Evolutionary conservation across 2,329 filamentous ascomycete genomes (phyloP).

Genomic region (Fusarium tuaranense): DNA sequence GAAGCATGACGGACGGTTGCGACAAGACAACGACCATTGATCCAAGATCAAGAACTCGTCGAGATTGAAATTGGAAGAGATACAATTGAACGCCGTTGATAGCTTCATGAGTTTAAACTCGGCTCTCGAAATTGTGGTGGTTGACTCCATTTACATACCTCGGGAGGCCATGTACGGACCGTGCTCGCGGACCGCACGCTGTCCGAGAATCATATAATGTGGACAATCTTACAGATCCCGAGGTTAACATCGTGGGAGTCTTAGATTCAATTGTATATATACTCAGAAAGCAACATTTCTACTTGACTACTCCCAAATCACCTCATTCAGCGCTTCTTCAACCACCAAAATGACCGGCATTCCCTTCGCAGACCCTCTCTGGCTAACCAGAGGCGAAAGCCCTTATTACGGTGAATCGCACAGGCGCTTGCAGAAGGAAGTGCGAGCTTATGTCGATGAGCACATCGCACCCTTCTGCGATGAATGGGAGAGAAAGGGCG

Average conservation of each 20-base stretch:
- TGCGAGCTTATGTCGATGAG: conserved; percentile 3
- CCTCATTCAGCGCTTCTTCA: background rate
- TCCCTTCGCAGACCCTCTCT: conserved; percentile 31
- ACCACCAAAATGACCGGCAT: conserved; percentile 11
- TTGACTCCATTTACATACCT: background rate
- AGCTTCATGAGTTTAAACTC: background rate
- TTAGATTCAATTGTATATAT: background rate
- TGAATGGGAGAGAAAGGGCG: background rate
- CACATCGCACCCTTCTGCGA: background rate
- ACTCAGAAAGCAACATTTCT: background rate
- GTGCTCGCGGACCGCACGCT: background rate
- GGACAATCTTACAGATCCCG: background rate
- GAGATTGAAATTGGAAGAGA: background rate
- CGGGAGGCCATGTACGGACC: background rate
- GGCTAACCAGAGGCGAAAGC: conserved; percentile 18
- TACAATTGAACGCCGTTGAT: background rate
- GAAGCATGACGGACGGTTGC: background rate
- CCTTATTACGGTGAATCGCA: conserved; percentile 23
- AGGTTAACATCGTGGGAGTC: background rate
- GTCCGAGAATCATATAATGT: background rate
- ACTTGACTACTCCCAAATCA: background rate
- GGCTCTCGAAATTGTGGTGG: background rate
- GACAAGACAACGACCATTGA: background rate
- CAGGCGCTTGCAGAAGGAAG: conserved; percentile 19
- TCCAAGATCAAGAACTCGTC: no score